Conservation (phyloP, 73 alveolate genomes). For the Urostyla sp. region DNA sequence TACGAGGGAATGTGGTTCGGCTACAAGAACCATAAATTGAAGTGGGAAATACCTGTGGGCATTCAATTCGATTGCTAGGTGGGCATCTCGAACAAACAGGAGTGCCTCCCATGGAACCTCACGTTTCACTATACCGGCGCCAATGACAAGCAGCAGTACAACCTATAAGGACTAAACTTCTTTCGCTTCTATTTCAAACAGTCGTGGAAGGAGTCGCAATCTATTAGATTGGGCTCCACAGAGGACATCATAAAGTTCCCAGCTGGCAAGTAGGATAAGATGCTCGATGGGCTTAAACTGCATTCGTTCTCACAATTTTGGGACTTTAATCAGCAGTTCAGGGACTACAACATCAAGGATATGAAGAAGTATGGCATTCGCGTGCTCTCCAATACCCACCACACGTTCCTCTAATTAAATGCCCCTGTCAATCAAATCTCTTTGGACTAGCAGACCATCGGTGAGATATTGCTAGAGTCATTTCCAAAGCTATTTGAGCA, state of each 20-base stretch:
- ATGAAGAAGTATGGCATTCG: constrained; percentile 46
- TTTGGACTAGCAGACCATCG: not conserved
- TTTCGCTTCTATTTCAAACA: constrained; percentile 41
- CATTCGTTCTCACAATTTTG: constrained; percentile 38
- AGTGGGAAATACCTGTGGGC: constrained; percentile 65
- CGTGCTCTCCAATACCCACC: constrained; percentile 33
- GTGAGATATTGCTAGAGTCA: constrained; percentile 9
- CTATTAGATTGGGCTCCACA: constrained; percentile 35
- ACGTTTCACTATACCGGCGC: constrained; percentile 50
- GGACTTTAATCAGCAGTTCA: constrained; percentile 38
- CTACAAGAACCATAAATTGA: constrained; percentile 39
- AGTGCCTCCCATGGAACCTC: constrained; percentile 66
- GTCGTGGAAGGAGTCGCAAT: constrained; percentile 44
- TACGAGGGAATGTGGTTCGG: constrained; percentile 63
- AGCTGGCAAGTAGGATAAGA: constrained; percentile 17
- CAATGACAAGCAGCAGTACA: constrained; percentile 24
- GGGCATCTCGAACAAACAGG: constrained; percentile 33
- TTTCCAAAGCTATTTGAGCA: constrained; percentile 40
- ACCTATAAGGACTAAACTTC: constrained; percentile 27
- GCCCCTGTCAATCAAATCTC: constrained; percentile 8
- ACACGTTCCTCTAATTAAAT: constrained; percentile 18
- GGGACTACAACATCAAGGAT: constrained; percentile 43
- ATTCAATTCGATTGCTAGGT: constrained; percentile 55
- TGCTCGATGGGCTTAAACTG: constrained; percentile 45
- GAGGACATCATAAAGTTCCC: constrained; percentile 45